A percentile compares a stretch with the other conserved stretches of the same genome.
Evolutionary conservation across 768 basidiomycete genomes (phyloP).

Genomic region (Suillus sp.): DNA sequence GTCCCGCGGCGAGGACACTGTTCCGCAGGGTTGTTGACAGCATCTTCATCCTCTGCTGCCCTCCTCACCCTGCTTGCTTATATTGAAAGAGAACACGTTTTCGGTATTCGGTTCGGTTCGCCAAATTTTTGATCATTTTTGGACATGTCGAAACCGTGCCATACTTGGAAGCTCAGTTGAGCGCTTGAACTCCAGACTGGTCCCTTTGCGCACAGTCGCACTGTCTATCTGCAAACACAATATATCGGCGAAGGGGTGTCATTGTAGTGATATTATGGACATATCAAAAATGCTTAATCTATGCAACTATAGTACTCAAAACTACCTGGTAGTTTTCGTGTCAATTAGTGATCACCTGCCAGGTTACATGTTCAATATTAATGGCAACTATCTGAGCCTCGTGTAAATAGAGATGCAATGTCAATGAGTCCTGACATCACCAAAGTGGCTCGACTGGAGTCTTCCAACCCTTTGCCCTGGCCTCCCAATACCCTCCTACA

Average conservation of each 20-base stretch:
- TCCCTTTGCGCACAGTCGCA: too few species aligned
- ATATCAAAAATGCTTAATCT: too few species aligned
- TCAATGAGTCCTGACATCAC: constrained; percentile 41
- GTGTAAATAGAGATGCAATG: background rate
- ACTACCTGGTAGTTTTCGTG: too few species aligned
- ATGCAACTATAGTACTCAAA: too few species aligned
- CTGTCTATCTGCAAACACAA: too few species aligned
- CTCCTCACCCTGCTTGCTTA: background rate
- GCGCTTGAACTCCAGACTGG: too few species aligned
- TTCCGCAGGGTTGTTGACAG: constrained; percentile 24
- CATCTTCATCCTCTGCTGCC: constrained; percentile 19
- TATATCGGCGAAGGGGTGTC: too few species aligned
- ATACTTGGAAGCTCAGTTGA: too few species aligned
- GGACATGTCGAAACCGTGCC: background rate
- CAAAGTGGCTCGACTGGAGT: constrained; percentile 55
- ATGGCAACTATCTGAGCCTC: too few species aligned
- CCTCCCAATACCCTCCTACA: constrained; percentile 83
- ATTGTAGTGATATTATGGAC: too few species aligned
- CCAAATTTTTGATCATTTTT: constrained; percentile 5
- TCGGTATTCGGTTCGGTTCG: constrained; percentile 3
- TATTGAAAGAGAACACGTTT: background rate
- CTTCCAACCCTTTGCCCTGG: constrained; percentile 65
- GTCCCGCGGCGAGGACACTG: constrained; percentile 15
- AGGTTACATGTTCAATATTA: too few species aligned
- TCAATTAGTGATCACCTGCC: too few species aligned